phyloP scores from a whole-genome alignment of 2,329 filamentous ascomycete genomes.

The Curvularia hawaiiensis region DNA sequence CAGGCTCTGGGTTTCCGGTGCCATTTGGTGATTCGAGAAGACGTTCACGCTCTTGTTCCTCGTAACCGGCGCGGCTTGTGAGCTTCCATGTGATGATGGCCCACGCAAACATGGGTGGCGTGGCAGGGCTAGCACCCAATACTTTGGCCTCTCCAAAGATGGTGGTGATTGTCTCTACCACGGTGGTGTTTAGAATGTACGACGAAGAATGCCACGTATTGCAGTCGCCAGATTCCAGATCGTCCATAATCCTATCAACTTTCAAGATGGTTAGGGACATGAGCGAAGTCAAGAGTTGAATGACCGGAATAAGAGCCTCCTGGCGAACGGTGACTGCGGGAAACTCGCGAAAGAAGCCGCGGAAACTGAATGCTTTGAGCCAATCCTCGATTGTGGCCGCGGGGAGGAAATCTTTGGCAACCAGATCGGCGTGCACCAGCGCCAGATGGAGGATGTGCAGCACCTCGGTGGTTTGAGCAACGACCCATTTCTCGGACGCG shows the following conservation, averaged over 20 bases:
- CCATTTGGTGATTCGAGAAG: conserved; percentile 29
- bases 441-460: conserved; percentile 75
- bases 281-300: conserved; percentile 72
- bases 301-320: conserved; percentile 59
- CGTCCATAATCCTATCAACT: conserved; percentile 63
- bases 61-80: conserved; percentile 21
- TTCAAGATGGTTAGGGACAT: conserved; percentile 77
- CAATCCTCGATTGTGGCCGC: conserved; percentile 41
- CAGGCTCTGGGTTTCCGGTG: conserved; percentile 18
- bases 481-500: conserved; percentile 66
- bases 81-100: conserved; percentile 62
- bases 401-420: conserved; percentile 36
- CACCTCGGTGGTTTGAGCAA: conserved; percentile 70
- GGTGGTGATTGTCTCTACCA: conserved; percentile 74
- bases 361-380: conserved; percentile 36
- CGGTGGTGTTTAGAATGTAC: conserved; percentile 72
- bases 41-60: conserved; percentile 39
- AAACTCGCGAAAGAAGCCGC: conserved; percentile 69
- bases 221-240: conserved; percentile 41
- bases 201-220: conserved; percentile 48
- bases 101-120: conserved; percentile 82
- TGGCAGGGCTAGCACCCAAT: conserved; percentile 64
- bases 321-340: conserved; percentile 48
- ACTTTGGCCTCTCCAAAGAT: conserved; percentile 66
- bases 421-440: conserved; percentile 70